A percentile compares a stretch with the other conserved stretches of the same genome.
Evolutionary conservation across 2,329 filamentous ascomycete species (phyloP).

Genomic region (Diaporthe humulicola): DNA sequence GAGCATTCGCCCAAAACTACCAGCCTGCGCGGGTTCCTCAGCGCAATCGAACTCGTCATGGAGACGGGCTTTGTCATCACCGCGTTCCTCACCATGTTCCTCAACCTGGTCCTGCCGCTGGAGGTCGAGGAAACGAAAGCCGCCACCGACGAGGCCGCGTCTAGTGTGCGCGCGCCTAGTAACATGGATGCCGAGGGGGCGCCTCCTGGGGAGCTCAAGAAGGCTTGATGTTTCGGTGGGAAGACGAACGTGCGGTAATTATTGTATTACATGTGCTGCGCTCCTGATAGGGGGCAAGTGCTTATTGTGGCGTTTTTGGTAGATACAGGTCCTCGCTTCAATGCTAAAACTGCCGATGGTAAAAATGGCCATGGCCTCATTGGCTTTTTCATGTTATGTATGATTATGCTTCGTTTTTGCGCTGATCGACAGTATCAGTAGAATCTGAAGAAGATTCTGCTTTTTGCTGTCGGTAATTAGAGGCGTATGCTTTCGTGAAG

Average conservation of each 20-base stretch:
- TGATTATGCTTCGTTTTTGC: too few species aligned
- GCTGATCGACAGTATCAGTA: neutral
- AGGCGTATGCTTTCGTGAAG: neutral
- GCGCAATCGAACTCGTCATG: constrained; percentile 80
- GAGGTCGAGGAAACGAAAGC: constrained; percentile 80
- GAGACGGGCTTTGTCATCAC: constrained; percentile 82
- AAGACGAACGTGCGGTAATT: neutral
- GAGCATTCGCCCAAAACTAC: constrained; percentile 74
- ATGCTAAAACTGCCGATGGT: constrained; percentile 8
- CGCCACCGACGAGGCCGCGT: constrained; percentile 6
- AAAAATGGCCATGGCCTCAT: neutral
- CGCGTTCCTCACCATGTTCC: constrained; percentile 77
- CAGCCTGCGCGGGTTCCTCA: constrained; percentile 78
- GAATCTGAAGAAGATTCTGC: neutral
- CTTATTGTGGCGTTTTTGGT: constrained; percentile 6
- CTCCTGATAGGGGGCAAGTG: neutral
- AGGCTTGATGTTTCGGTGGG: neutral
- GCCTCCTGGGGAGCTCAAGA: constrained; percentile 16
- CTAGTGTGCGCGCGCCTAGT: constrained; percentile 6
- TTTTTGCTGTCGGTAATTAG: neutral
- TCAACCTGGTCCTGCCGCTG: constrained; percentile 81
- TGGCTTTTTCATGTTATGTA: neutral
- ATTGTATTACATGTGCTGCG: neutral
- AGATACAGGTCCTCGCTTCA: constrained; percentile 23
- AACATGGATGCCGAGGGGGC: constrained; percentile 1